Conservation (phyloP, 352 stramenopile genomes). For the Phytophthora citrophthora region DNA sequence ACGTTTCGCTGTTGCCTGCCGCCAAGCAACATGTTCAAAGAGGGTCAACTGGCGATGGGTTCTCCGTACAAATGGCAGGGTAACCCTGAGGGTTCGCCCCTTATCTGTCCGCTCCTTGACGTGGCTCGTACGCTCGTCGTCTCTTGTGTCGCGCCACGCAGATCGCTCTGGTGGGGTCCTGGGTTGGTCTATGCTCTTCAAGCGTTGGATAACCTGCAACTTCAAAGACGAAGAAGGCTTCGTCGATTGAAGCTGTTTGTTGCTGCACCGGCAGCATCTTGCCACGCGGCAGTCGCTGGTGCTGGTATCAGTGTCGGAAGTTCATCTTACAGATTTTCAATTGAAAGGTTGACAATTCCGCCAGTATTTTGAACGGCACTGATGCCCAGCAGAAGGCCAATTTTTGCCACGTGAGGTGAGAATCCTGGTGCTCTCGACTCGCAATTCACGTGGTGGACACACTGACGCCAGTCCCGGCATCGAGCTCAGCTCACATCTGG, state of each 20-base stretch:
- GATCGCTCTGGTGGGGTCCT: constrained; percentile 3
- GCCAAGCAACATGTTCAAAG: constrained; percentile 5
- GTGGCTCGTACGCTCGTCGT: constrained; percentile 18
- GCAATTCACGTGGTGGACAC: constrained; percentile 24
- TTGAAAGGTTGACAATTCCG: constrained; percentile 3
- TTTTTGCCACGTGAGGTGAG: constrained; percentile 7
- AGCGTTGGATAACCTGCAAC: constrained; percentile 15
- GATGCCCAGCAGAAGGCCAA: constrained; percentile 6
- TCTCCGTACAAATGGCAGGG: constrained; percentile 10
- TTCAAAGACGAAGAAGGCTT: constrained; percentile 9
- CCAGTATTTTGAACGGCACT: constrained; percentile 13
- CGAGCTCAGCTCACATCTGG: constrained; percentile 21
- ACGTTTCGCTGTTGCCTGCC: constrained; percentile 23
- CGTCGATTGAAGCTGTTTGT: constrained; percentile 2
- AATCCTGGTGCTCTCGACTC: constrained; percentile 16
- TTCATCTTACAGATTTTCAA: constrained; percentile 1
- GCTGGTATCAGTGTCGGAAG: background rate
- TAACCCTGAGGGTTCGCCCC: background rate
- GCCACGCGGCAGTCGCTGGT: constrained; percentile 7
- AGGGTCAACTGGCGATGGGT: constrained; percentile 7
- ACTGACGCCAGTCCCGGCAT: constrained; percentile 17
- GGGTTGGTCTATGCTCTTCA: constrained; percentile 4
- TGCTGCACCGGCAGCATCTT: constrained; percentile 4
- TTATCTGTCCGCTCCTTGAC: constrained; percentile 24
- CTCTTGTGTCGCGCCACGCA: constrained; percentile 7